Percentiles rank a stretch among this genome's conserved stretches.
Conservation (phyloP, 2,329 filamentous ascomycete species). For the Didymosphaeria variabile region DNA sequence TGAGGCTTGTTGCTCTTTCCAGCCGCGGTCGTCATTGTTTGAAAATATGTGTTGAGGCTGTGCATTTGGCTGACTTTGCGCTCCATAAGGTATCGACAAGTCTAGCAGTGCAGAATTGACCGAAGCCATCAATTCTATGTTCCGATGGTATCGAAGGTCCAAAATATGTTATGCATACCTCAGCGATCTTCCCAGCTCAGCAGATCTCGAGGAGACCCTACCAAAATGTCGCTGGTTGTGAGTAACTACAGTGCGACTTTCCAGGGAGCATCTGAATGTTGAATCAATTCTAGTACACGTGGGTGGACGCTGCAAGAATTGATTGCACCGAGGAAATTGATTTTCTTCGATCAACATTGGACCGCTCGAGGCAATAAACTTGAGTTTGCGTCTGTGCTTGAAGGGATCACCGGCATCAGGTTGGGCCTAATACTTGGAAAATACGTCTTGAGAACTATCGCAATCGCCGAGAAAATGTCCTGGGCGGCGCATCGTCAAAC, state of each 20-base stretch:
- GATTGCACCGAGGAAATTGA: conserved; percentile 9
- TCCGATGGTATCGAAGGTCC: conserved; percentile 1
- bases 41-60: no score
- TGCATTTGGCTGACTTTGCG: background rate
- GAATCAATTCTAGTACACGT: conserved; percentile 1
- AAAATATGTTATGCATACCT: conserved; percentile 3
- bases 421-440: no score
- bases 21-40: no score
- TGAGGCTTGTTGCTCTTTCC: no score
- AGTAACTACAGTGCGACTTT: background rate
- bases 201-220: background rate
- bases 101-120: conserved; percentile 10
- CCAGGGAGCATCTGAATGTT: background rate
- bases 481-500: conserved; percentile 21
- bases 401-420: no score
- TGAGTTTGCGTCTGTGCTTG: background rate
- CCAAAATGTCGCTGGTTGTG: conserved; percentile 10
- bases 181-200: background rate
- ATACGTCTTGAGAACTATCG: background rate
- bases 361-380: conserved; percentile 5
- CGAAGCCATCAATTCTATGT: conserved; percentile 12
- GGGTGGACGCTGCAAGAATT: conserved; percentile 25
- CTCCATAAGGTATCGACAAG: conserved; percentile 5
- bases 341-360: conserved; percentile 19
- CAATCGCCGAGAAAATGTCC: conserved; percentile 16